A percentile compares a stretch with the other conserved stretches of the same genome.
Evolutionary conservation across 2,329 filamentous ascomycete genomes (phyloP).

Genomic region (Zalaria sp.): DNA sequence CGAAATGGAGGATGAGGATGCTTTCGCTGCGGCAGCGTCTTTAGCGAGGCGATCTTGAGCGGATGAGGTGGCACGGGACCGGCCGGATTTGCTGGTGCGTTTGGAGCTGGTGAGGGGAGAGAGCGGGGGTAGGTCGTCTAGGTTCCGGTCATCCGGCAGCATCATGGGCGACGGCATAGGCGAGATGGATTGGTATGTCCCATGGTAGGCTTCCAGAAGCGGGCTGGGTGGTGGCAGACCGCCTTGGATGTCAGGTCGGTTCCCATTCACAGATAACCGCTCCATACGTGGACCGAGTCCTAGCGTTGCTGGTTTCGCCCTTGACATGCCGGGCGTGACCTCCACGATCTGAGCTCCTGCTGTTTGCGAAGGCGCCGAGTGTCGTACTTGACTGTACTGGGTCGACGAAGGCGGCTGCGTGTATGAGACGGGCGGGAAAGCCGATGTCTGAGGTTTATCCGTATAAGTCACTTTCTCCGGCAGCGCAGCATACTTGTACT

Average conservation of each 20-base stretch:
- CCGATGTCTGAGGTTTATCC: slow-evolving; percentile 17
- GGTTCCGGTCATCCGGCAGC: slow-evolving; percentile 6
- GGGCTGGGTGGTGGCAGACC: slow-evolving; percentile 60
- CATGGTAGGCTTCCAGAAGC: slow-evolving; percentile 79
- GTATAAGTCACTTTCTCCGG: slow-evolving; percentile 29
- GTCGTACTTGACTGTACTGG: neutral
- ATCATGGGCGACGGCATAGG: slow-evolving; percentile 74
- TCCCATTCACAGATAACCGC: slow-evolving; percentile 32
- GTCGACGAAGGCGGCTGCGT: slow-evolving; percentile 2
- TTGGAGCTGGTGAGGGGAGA: neutral
- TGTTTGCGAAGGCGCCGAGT: slow-evolving; percentile 7
- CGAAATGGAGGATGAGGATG: neutral
- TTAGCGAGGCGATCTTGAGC: neutral
- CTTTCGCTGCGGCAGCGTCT: neutral
- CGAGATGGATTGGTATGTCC: slow-evolving; percentile 87
- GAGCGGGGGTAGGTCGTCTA: slow-evolving; percentile 2
- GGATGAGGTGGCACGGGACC: slow-evolving; percentile 1
- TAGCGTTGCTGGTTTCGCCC: slow-evolving; percentile 11
- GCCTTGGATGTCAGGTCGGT: slow-evolving; percentile 24
- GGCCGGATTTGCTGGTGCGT: neutral
- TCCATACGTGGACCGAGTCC: slow-evolving; percentile 28
- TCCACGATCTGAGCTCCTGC: slow-evolving; percentile 23
- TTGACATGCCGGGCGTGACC: slow-evolving; percentile 22
- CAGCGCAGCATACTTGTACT: slow-evolving; percentile 24
- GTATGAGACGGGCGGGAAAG: neutral